Conservation (phyloP, 23 red algal species). For the Gracilaria caudata region DNA sequence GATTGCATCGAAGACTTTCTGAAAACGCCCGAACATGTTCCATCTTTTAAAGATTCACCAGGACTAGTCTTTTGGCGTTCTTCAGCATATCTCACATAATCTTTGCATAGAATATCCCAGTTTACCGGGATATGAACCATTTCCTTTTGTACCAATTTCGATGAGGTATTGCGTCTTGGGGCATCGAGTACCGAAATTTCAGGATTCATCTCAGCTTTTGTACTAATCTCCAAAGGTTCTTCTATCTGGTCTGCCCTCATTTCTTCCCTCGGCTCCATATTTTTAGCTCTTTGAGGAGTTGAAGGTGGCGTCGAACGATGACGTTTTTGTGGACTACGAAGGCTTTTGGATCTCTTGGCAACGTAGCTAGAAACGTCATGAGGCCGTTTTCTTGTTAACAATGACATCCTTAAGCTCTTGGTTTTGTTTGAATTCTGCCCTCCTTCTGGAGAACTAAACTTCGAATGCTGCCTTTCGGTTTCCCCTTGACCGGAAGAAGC, state of each 20-base stretch:
- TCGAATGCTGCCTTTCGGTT: background rate
- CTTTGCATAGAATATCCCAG: constrained; percentile 2
- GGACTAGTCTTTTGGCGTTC: background rate
- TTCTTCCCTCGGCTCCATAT: background rate
- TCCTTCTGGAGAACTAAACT: background rate
- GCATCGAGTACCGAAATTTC: background rate
- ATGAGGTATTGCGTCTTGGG: background rate
- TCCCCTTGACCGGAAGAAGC: background rate
- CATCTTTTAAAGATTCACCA: background rate
- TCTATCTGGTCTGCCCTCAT: background rate
- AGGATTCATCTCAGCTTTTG: background rate
- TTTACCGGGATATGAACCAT: background rate
- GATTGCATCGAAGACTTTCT: constrained; percentile 13
- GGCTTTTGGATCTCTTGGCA: constrained; percentile 8
- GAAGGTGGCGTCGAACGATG: background rate
- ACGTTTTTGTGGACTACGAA: background rate
- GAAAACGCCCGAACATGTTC: background rate
- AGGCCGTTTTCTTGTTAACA: background rate
- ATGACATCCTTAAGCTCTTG: background rate
- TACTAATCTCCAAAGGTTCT: background rate
- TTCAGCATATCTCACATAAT: background rate
- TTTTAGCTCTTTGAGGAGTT: background rate
- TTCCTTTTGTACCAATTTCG: background rate
- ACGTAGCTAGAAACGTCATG: constrained; percentile 1
- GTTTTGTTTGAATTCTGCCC: background rate